Base-by-base conservation (phyloP, 768 basidiomycete species). In the Fomitopsis serialis region DNA sequence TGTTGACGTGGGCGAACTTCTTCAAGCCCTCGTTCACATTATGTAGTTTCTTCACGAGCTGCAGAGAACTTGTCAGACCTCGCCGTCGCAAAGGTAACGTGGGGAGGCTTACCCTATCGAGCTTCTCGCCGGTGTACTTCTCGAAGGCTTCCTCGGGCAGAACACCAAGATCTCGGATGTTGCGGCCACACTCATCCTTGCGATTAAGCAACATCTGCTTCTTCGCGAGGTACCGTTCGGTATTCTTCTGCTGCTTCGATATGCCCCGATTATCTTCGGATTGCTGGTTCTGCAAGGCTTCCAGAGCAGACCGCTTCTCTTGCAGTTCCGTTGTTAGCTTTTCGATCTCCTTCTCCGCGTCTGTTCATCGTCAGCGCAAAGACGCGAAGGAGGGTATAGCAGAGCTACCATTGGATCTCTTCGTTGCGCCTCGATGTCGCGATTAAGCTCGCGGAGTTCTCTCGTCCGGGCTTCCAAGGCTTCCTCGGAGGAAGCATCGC, bases 1-100 rank as follows among this genome's bases (percentile, higher is more conserved):
- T 99, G 77, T 99, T 99, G 57, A 98, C 96, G 65, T 98, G 94
- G 0, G 93, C 91, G 63, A 95, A 99, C 68, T 94, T 96, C 69
- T 97, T 96, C 61, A 99, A 74, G 24, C 84, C 81, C 64, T 98
- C 95, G 64, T 98, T 97, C 56, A 94, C 86, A 13, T 79, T 76
- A 60, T 96, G 94, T n/a, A 99, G 77, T 58, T 89, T 89, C 72
- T 93, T 96, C 63, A 95, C 83, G 43, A 99, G 78, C 96, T 99
- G 61, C 19, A 55, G 21, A 10, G 34, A 40, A 25, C 35, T n/a
- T 13, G 24, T 27, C 25, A 53, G 36, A 42, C 50, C 17, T 3
- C n/a, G 44, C 12, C 6, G 34, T 17, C 35, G 23, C 5, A 45
- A 48, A 34, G 40, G 17, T 45, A 2, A 24, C 24, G 70, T 32